A percentile compares a stretch with the other conserved stretches of the same genome.
Conservation (phyloP, 495 filamentous ascomycete genomes). For the Melanomma pulvis-pyrius region DNA sequence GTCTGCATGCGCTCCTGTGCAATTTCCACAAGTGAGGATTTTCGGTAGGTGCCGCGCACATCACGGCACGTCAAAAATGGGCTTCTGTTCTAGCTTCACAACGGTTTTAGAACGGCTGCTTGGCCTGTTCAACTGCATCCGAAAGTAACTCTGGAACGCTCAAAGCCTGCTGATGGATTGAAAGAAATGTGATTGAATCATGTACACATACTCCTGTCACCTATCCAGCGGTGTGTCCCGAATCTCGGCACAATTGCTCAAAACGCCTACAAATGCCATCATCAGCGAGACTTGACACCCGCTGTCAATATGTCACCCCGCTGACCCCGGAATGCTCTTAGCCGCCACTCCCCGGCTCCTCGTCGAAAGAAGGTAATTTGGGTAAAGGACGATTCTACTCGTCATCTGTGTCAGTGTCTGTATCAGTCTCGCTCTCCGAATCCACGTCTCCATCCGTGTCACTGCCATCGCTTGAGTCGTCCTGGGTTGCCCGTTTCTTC, state of each 20-base stretch:
- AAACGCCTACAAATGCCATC: conserved; percentile 29
- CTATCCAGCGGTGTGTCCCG: neutral
- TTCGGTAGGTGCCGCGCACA: neutral
- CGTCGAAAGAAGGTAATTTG: neutral
- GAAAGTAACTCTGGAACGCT: neutral
- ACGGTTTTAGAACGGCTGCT: neutral
- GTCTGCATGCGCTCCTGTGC: neutral
- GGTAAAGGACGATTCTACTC: conserved; percentile 31
- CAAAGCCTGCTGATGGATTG: neutral
- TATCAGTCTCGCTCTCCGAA: conserved; percentile 63
- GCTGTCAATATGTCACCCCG: neutral
- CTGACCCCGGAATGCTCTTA: neutral
- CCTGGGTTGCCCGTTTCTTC: conserved; percentile 55
- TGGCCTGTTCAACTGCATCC: neutral
- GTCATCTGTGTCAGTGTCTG: conserved; percentile 71
- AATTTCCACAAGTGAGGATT: neutral
- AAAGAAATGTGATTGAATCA: conserved; percentile 4
- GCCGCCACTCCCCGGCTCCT: neutral
- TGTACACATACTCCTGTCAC: conserved; percentile 15
- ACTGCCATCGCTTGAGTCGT: conserved; percentile 63
- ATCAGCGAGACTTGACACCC: neutral
- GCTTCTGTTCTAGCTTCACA: conserved; percentile 11
- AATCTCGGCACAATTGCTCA: neutral
- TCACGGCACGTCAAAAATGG: neutral
- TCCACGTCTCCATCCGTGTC: conserved; percentile 51